Conservation (phyloP, 768 basidiomycete genomes). For the Boletus patriciae region DNA sequence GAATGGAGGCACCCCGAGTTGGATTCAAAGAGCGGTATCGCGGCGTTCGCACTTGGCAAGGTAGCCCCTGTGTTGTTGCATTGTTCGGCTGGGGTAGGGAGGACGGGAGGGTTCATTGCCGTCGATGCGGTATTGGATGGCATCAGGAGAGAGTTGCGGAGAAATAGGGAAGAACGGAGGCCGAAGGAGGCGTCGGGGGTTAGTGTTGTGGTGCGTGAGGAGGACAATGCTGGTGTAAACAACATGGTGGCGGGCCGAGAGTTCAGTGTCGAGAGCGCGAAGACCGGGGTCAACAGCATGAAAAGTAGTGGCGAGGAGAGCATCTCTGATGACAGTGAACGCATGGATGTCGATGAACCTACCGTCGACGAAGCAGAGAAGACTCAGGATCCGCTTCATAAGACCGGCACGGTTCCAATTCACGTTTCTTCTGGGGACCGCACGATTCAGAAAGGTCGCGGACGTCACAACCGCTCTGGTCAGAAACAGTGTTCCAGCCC, state of each 20-base stretch:
- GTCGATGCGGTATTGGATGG: conserved; percentile 85
- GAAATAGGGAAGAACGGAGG: conserved; percentile 27
- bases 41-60: conserved; percentile 47
- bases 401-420: conserved; percentile 27
- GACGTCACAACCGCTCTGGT: conserved; percentile 5
- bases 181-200: conserved; percentile 2
- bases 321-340: conserved; percentile 8
- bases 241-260: conserved; percentile 5
- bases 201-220: neutral
- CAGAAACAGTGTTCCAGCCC: conserved; percentile 16
- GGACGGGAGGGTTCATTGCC: conserved; percentile 92
- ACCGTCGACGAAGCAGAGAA: neutral
- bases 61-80: conserved; percentile 71
- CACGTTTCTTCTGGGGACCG: conserved; percentile 31
- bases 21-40: conserved; percentile 57
- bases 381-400: conserved; percentile 1
- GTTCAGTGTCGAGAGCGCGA: conserved; percentile 7
- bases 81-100: conserved; percentile 93
- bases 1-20: conserved; percentile 41
- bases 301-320: conserved; percentile 4
- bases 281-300: conserved; percentile 3
- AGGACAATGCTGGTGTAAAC: conserved; percentile 1
- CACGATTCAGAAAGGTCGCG: conserved; percentile 15
- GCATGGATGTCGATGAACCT: conserved; percentile 31
- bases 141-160: conserved; percentile 57